phyloP scores from a whole-genome alignment of 2,329 filamentous ascomycete genomes.

The Xylaria hypoxylon region DNA sequence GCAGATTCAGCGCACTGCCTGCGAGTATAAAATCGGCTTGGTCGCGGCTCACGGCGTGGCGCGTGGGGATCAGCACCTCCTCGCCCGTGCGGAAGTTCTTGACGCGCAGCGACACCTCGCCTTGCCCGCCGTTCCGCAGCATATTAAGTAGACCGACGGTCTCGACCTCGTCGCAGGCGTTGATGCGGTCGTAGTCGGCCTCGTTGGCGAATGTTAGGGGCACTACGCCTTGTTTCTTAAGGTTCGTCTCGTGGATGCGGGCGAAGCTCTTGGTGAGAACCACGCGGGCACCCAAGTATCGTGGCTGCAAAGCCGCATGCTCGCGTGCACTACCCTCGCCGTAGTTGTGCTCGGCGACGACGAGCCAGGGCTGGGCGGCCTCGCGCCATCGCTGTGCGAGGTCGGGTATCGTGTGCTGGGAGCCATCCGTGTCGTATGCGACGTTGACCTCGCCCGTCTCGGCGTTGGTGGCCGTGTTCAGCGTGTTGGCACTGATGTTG shows the following conservation, averaged over 20 bases:
- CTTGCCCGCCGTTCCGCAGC: slow-evolving; percentile 80
- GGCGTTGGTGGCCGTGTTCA: slow-evolving; percentile 93
- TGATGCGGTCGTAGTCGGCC: slow-evolving; percentile 85
- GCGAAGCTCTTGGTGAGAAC: slow-evolving; percentile 90
- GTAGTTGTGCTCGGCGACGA: slow-evolving; percentile 98
- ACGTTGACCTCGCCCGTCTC: slow-evolving; percentile 92
- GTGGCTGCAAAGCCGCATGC: slow-evolving; percentile 88
- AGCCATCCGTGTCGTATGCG: slow-evolving; percentile 87
- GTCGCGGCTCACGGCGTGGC: slow-evolving; percentile 88
- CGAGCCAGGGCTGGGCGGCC: slow-evolving; percentile 82
- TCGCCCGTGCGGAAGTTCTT: slow-evolving; percentile 71
- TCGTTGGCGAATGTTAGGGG: slow-evolving; percentile 92
- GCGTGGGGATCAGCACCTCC: slow-evolving; percentile 78
- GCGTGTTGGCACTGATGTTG: slow-evolving; percentile 97
- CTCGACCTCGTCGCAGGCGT: slow-evolving; percentile 83
- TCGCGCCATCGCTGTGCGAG: slow-evolving; percentile 87
- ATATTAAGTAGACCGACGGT: slow-evolving; percentile 89
- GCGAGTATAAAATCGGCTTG: slow-evolving; percentile 94
- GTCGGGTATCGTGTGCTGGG: slow-evolving; percentile 80
- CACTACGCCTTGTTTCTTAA: slow-evolving; percentile 98
- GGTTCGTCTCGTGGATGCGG: slow-evolving; percentile 92
- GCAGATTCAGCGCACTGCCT: slow-evolving; percentile 90
- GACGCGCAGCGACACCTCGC: slow-evolving; percentile 77
- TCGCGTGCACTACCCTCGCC: slow-evolving; percentile 90
- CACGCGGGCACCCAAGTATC: slow-evolving; percentile 87